These are phyloP conservation scores for Wickerhamiella vanderwaltii DNA, from an alignment of 805 yeast genomes.

Conservation along the genomic window DNA sequence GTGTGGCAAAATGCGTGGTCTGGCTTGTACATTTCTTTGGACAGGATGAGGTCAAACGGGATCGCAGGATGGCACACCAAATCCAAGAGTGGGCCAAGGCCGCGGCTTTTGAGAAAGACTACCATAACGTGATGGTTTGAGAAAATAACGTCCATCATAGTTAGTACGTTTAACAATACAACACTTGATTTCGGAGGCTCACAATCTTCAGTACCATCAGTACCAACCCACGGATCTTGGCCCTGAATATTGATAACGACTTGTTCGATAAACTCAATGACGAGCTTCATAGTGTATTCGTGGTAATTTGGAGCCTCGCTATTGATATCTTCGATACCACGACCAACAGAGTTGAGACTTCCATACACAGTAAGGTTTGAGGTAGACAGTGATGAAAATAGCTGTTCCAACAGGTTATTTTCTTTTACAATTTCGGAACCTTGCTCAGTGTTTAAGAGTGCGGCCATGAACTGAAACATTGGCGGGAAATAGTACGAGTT, in stretches of 20 bases:
- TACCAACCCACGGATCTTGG: slow-evolving; percentile 6
- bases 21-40: slow-evolving; percentile 4
- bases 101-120: slow-evolving; percentile 5
- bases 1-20: slow-evolving; percentile 7
- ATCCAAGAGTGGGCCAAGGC: slow-evolving; percentile 5
- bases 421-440: slow-evolving; percentile 1
- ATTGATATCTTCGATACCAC: slow-evolving; percentile 5
- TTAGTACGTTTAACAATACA: slow-evolving; percentile 6
- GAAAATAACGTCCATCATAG: slow-evolving; percentile 5
- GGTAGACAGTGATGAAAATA: neutral
- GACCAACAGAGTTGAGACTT: slow-evolving; percentile 9
- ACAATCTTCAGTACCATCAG: slow-evolving; percentile 4
- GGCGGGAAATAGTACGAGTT: slow-evolving; percentile 10
- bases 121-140: slow-evolving; percentile 10
- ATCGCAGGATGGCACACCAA: slow-evolving; percentile 7
- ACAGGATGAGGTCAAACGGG: slow-evolving; percentile 10
- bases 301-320: neutral
- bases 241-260: neutral
- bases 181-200: slow-evolving; percentile 11
- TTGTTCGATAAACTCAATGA: neutral
- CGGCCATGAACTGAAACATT: slow-evolving; percentile 6
- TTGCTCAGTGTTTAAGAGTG: slow-evolving; percentile 2
- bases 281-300: neutral
- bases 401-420: neutral
- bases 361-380: slow-evolving; percentile 4